phyloP scores from a whole-genome alignment of 1,139 yeast species.

The Kodamaea derodonti region DNA sequence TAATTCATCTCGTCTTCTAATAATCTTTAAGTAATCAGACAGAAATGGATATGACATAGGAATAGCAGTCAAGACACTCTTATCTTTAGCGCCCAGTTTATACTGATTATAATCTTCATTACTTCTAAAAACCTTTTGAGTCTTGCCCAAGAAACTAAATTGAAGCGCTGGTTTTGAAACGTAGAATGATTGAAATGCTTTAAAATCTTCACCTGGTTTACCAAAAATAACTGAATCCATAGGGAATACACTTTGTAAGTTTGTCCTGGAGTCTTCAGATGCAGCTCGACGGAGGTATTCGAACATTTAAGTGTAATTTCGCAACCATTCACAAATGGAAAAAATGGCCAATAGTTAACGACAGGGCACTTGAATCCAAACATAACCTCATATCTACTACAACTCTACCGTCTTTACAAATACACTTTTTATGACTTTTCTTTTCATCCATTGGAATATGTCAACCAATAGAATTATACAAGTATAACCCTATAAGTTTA shows the following conservation, averaged over 20 bases:
- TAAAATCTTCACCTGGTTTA: background rate
- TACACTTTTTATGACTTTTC: too few species aligned
- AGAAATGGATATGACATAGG: constrained; percentile 1
- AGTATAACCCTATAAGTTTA: too few species aligned
- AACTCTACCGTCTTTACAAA: too few species aligned
- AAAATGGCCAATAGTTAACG: too few species aligned
- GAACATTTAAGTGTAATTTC: background rate
- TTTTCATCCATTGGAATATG: too few species aligned
- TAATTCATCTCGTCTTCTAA: background rate
- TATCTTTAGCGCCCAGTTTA: background rate
- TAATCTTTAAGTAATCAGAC: constrained; percentile 1
- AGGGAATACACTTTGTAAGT: background rate
- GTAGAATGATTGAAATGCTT: constrained; percentile 2
- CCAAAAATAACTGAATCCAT: background rate
- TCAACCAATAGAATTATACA: too few species aligned
- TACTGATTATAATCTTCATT: background rate
- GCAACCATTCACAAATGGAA: constrained; percentile 1
- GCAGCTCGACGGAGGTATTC: background rate
- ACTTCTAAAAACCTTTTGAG: constrained; percentile 1
- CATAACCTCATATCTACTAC: too few species aligned
- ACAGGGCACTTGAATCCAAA: too few species aligned
- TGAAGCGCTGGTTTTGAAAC: constrained; percentile 3
- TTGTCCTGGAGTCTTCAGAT: background rate
- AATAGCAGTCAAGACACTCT: background rate
- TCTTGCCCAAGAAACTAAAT: background rate